Base-by-base conservation (phyloP, 345 rosid species). In the Melaleuca alternifolia region DNA sequence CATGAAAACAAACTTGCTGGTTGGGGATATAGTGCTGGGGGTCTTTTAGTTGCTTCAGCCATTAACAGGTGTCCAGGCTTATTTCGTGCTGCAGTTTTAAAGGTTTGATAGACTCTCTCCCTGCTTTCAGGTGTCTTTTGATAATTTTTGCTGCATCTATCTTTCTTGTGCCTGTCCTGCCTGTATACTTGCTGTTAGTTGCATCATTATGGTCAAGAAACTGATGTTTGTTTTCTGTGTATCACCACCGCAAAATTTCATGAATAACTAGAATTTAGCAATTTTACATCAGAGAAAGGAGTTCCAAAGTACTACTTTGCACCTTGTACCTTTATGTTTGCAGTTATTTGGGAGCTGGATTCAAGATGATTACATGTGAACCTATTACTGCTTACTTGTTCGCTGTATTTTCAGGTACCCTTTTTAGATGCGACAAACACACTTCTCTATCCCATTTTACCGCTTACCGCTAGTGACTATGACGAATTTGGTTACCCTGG, bases 11-110 rank as follows among this genome's bases (percentile, higher is more conserved):
- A 94, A 90, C 98, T 97, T 89, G 96, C 96, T 30, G 98, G 95
- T 85, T 96, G 94, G 95, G 99, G 99, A 87, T 94, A 94, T 89
- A 97, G 99, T 86, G 99, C 95, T 23, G 99, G 98, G 83, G 99
- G 98, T 65, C 97, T 96, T 84, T 89, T 94, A 86, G 95, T 97
- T 92, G 99, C 99, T 92, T 91, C 99, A 84, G 99, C 98, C 89
- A 95, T 94, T 85, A 97, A 95, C 88, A 79, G 62, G 82, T 92
- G 90, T 87, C 99, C 97, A 12, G 91, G 92, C 89, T 90, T 94
- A 85, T 92, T 96, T 85, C 92, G 93, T 88, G 99, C 99, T 87
- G 99, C 93, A 28, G 91, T 97, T 90, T 91, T 97, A 89, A 94
- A 96, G 96, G 98, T 94, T 84, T 56, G 54, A 26, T 51, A 10